Evolutionary conservation across 2,329 filamentous ascomycete genomes (phyloP), one percentile per base, ranked within the genome.

Genomic region (Tolypocladium cylindrosporum): DNA sequence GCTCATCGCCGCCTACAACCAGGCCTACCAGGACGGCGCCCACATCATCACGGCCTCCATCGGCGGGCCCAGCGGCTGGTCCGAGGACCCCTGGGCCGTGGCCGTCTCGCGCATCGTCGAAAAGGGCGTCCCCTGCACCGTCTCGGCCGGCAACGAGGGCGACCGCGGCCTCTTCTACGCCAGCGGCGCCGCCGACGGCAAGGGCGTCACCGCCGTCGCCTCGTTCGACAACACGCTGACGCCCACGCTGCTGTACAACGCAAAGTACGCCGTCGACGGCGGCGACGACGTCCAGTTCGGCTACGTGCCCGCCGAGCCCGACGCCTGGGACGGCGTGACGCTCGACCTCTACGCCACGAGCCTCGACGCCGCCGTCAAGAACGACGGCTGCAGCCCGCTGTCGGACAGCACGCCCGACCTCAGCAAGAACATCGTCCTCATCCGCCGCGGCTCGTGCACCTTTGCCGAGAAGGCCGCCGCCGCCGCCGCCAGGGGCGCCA

Each of bases 11-110:
- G 82, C 83, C 1, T 85, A 81, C 65, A 79, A 82, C 69, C 77
- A 75, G 64, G 85, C 85, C 0, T 85, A 79, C 62, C 78, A 86
- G 64, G 82, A 78, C n/a, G 81, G 81, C 40, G 78, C 78, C 41
- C 72, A 84, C 63, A 78, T 84, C 61, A 83, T 84, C 65, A 81
- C 78, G 1, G 75, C 79, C 1, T 82, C 79, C 3, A 77, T 84
- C 50, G 79, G 80, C n/a, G 74, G 74, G 0, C 63, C 75, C 0
- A 75, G 72, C 0, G 81, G 81, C 14, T 84, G 79, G 79, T 71
- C 74, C 2, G 77, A 81, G 60, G 76, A 80, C 16, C 74, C 79
- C 0, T 80, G 75, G 77, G 73, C 79, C 7, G 74, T 76, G 1
- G 75, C 75, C 2, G 77, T 80, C 14, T 76, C 77, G 19, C 74